Evolutionary conservation across 192 early-diverging fungal species (phyloP), one percentile per base, ranked within the genome.

Genomic region (Anaeromyces robustus): DNA sequence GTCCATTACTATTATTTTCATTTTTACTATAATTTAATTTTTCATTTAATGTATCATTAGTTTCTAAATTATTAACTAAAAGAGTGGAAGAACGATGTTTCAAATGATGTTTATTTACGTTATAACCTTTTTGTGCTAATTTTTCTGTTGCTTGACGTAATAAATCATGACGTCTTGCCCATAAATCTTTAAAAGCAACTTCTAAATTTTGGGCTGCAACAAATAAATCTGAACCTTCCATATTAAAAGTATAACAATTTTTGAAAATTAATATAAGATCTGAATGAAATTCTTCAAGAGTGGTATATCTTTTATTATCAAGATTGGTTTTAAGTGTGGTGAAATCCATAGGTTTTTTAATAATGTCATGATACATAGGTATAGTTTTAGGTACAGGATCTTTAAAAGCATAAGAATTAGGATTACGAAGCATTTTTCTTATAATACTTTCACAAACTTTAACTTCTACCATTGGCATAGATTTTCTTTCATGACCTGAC

Each of bases 191-290:
- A 68, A 68, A 68, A 7, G 22, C 26, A 9, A 18, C 52, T 68
- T 68, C 52, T 68, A 68, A 68, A 7, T 68, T 68, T 68, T 68
- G 52, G 0, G 52, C 52, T 28, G 52, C 52, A 68, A 68, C 26
- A 68, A 68, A 68, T 26, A 68, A n/a, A 9, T 68, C 52, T 28
- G 52, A 84, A 0, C 90, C 89, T 4, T 89, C 86, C 30, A 91
- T 87, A 79, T 96, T 96, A 88, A 94, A 96, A 2, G 85, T 83
- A 79, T 91, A 95, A 87, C 96, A 97, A 86, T 97, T 97, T 78
- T 86, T 86, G 80, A 97, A 90, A 88, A 96, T 95, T 29, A 96
- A 87, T 18, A 90, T 89, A 29, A 92, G 82, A 82, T 97, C 96
- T 0, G 89, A 87, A 82, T 92, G 90, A 80, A 95, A 95, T 77